These are phyloP conservation scores for Microbotryomycetes sp. DNA, from an alignment of 1,284 basidiomycete species.

Conservation along the genomic window DNA sequence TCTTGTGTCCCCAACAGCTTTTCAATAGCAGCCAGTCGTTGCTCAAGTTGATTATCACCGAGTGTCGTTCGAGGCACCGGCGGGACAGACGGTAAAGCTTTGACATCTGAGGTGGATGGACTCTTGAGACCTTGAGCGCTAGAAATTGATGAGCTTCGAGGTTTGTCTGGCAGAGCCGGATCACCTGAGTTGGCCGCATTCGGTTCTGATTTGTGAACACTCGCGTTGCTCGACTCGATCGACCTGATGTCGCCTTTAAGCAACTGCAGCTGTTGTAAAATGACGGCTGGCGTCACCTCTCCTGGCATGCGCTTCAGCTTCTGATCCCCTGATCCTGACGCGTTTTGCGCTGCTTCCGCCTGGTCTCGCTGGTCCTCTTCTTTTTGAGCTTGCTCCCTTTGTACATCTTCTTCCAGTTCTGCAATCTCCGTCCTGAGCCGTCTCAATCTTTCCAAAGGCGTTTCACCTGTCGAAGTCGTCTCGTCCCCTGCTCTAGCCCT, in stretches of 20 bases:
- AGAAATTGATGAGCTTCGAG: neutral
- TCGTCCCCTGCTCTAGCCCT: too few species aligned
- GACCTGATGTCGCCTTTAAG: slow-evolving; percentile 21
- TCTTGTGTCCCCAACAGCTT: slow-evolving; percentile 57
- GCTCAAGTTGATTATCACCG: slow-evolving; percentile 18
- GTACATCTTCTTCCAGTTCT: slow-evolving; percentile 46
- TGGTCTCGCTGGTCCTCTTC: slow-evolving; percentile 4
- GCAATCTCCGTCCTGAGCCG: slow-evolving; percentile 46
- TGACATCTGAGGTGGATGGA: neutral
- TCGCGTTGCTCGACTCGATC: neutral
- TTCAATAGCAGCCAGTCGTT: slow-evolving; percentile 69
- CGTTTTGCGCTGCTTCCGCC: slow-evolving; percentile 24
- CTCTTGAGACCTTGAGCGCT: neutral
- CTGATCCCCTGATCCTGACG: slow-evolving; percentile 23
- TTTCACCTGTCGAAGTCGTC: slow-evolving; percentile 39
- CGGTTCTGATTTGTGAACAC: slow-evolving; percentile 8
- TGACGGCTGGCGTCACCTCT: slow-evolving; percentile 33
- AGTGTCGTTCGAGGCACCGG: neutral
- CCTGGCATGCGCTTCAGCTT: slow-evolving; percentile 37
- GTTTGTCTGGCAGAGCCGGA: slow-evolving; percentile 1
- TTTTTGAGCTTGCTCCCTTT: slow-evolving; percentile 13
- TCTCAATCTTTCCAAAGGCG: slow-evolving; percentile 44
- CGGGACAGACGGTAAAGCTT: neutral
- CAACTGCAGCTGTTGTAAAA: slow-evolving; percentile 33
- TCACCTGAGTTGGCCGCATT: slow-evolving; percentile 6